These are phyloP conservation scores for Aleurites moluccanus DNA, from an alignment of 441 rosid genomes.

Conservation along the genomic window DNA sequence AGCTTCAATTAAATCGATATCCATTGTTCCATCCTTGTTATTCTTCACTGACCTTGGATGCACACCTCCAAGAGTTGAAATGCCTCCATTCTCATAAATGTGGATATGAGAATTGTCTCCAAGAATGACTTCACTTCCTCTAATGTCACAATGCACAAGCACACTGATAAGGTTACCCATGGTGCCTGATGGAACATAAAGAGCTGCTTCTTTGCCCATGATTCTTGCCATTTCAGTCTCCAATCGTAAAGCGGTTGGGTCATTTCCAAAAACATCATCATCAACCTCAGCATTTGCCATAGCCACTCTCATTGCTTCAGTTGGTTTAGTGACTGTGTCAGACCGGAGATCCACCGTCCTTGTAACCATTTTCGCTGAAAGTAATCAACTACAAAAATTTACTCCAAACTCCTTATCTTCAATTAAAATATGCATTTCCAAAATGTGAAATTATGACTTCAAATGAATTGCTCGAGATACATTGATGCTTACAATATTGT, in stretches of 20 bases:
- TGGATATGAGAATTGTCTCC: conserved; percentile 85
- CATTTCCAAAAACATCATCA: conserved; percentile 75
- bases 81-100: conserved; percentile 84
- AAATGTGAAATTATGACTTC: conserved; percentile 5
- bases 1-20: conserved; percentile 66
- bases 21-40: conserved; percentile 82
- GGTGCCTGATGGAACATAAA: conserved; percentile 93
- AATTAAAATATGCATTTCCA: background rate
- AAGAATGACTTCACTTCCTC: conserved; percentile 95
- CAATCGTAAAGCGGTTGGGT: conserved; percentile 65
- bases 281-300: conserved; percentile 93
- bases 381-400: conserved; percentile 5
- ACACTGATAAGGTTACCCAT: conserved; percentile 96
- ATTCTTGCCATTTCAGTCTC: conserved; percentile 76
- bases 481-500: conserved; percentile 20
- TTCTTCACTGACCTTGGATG: conserved; percentile 83
- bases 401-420: background rate
- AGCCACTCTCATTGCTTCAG: conserved; percentile 82
- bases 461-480: background rate
- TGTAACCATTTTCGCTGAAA: conserved; percentile 53
- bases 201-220: conserved; percentile 78
- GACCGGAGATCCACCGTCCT: conserved; percentile 86
- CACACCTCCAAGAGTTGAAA: conserved; percentile 86
- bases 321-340: conserved; percentile 90
- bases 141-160: conserved; percentile 77